These are phyloP conservation scores for Rubroboletus pulcherrimus DNA, from an alignment of 768 basidiomycete species.

Conservation along the genomic window DNA sequence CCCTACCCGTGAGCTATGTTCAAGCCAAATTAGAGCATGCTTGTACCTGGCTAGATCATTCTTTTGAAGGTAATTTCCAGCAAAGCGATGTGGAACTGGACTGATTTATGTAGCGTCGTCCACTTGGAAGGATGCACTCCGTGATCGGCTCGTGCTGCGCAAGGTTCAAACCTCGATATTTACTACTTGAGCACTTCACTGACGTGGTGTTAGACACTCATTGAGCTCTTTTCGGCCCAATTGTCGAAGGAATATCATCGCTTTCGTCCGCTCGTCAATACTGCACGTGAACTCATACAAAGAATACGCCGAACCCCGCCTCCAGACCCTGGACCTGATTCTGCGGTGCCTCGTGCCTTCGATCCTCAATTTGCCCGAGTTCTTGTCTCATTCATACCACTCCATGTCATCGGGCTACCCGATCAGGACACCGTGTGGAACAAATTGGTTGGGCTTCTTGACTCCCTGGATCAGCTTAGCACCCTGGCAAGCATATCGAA, in stretches of 20 bases:
- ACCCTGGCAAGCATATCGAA: slow-evolving; percentile 41
- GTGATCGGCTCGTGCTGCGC: slow-evolving; percentile 52
- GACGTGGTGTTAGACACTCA: slow-evolving; percentile 18
- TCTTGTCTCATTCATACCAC: slow-evolving; percentile 64
- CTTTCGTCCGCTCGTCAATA: slow-evolving; percentile 14
- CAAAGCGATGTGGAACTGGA: background rate
- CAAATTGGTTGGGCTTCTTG: slow-evolving; percentile 44
- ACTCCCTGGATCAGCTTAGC: slow-evolving; percentile 53
- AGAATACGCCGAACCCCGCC: slow-evolving; percentile 26
- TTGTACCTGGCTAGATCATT: slow-evolving; percentile 51
- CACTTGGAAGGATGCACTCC: slow-evolving; percentile 50
- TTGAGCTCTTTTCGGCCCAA: slow-evolving; percentile 27
- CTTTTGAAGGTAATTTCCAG: slow-evolving; percentile 37
- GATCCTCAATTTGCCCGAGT: slow-evolving; percentile 66
- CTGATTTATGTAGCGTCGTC: slow-evolving; percentile 37
- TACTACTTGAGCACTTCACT: background rate
- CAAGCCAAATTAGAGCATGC: slow-evolving; percentile 58
- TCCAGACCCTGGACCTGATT: slow-evolving; percentile 38
- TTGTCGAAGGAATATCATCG: slow-evolving; percentile 25
- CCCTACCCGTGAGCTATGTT: slow-evolving; percentile 50
- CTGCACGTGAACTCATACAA: slow-evolving; percentile 17
- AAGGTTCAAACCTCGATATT: slow-evolving; percentile 38
- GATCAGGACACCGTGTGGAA: slow-evolving; percentile 50
- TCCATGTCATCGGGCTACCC: slow-evolving; percentile 55
- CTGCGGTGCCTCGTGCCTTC: slow-evolving; percentile 53